Evolutionary conservation across 164 flowering plant genomes (phyloP).

Genomic region (Protea cynaroides): DNA sequence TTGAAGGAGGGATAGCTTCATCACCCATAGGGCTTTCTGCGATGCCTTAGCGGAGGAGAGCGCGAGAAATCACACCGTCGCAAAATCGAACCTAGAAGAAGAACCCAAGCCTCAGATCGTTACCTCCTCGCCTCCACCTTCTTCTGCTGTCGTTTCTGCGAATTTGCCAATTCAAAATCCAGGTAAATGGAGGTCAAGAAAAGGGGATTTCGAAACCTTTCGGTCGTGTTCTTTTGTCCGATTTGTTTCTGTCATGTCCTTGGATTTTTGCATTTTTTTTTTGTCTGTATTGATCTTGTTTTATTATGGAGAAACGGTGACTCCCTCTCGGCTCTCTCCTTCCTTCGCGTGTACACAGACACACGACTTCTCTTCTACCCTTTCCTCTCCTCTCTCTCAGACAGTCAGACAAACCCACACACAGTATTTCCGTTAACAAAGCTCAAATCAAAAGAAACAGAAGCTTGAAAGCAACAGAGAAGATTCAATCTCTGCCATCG

Average conservation of each 20-base stretch:
- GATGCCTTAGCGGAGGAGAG: conserved; percentile 29
- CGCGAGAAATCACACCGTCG: conserved; percentile 23
- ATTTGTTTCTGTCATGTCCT: conserved; percentile 6
- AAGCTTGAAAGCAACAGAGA: neutral
- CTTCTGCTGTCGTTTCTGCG: conserved; percentile 21
- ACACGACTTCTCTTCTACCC: too few species aligned
- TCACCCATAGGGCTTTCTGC: conserved; percentile 75
- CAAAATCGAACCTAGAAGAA: conserved; percentile 11
- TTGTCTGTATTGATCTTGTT: conserved; percentile 40
- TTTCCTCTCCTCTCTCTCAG: too few species aligned
- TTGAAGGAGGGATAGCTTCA: conserved; percentile 77
- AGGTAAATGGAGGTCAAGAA: conserved; percentile 23
- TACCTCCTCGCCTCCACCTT: conserved; percentile 14
- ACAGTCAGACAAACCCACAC: too few species aligned
- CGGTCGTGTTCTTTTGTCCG: conserved; percentile 12
- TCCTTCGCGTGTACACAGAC: too few species aligned
- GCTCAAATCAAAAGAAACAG: too few species aligned
- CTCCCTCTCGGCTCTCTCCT: neutral
- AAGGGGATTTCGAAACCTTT: neutral
- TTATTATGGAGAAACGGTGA: conserved; percentile 7
- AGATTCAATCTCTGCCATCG: neutral
- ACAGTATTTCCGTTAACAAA: too few species aligned
- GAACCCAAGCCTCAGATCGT: conserved; percentile 18
- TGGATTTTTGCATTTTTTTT: conserved; percentile 20
- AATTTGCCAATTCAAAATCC: conserved; percentile 24